Evolutionary conservation across 2,329 filamentous ascomycete genomes (phyloP).

Genomic region (Sarocladiaceae sp.): DNA sequence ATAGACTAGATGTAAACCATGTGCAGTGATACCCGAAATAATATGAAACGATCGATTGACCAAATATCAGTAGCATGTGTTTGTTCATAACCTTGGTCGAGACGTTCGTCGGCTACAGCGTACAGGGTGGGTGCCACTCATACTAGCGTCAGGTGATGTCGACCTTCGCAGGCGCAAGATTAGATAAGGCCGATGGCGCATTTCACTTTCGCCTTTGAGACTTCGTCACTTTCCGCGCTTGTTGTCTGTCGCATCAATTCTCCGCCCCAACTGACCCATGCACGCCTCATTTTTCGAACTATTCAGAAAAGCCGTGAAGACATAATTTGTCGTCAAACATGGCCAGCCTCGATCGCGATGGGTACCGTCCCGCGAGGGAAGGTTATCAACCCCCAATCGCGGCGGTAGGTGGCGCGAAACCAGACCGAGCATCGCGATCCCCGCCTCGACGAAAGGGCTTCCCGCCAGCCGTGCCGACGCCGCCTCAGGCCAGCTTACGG

Average conservation of each 20-base stretch:
- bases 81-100: too few species aligned
- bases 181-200: constrained; percentile 5
- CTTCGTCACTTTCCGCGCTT: not conserved
- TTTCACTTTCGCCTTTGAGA: not conserved
- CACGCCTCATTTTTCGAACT: not conserved
- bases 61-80: too few species aligned
- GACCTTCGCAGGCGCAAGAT: not conserved
- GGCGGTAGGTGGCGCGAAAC: constrained; percentile 27
- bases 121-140: too few species aligned
- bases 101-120: too few species aligned
- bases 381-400: constrained; percentile 49
- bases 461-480: constrained; percentile 56
- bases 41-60: not conserved
- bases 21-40: constrained; percentile 1
- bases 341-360: constrained; percentile 48
- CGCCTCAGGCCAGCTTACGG: constrained; percentile 48
- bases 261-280: too few species aligned
- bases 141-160: constrained; percentile 3
- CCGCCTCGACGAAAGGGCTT: constrained; percentile 47
- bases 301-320: not conserved
- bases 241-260: not conserved
- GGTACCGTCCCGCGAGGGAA: constrained; percentile 51
- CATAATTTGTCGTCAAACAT: constrained; percentile 25
- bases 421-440: constrained; percentile 42
- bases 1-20: constrained; percentile 19